phyloP scores from a whole-genome alignment of 1,139 yeast species.

The Blastobotrys elegans region DNA sequence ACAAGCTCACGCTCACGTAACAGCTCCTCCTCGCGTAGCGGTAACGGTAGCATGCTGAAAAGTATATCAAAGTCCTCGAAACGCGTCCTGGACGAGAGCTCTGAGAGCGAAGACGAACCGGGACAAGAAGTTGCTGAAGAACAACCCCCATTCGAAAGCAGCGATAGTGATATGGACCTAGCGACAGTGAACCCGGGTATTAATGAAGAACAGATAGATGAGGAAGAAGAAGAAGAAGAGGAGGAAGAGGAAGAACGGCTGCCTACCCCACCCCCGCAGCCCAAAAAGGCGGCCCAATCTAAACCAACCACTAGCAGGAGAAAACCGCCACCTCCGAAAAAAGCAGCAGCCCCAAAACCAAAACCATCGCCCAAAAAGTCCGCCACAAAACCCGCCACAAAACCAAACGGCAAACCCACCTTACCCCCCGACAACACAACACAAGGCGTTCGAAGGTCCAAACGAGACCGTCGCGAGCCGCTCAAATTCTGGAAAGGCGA shows the following conservation, averaged over 20 bases:
- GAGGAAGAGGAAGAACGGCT: conserved; percentile 14
- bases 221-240: conserved; percentile 10
- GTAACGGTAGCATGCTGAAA: background rate
- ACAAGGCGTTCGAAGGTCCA: conserved; percentile 43
- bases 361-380: background rate
- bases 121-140: conserved; percentile 1
- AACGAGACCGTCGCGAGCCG: conserved; percentile 64
- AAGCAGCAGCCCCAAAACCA: conserved; percentile 1
- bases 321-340: background rate
- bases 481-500: conserved; percentile 86
- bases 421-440: background rate
- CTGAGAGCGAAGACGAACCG: background rate
- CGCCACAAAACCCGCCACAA: background rate
- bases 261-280: conserved; percentile 13
- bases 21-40: background rate
- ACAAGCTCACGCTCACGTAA: background rate
- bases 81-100: background rate
- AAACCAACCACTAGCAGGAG: background rate
- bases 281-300: conserved; percentile 11
- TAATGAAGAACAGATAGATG: background rate
- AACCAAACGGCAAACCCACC: background rate
- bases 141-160: background rate
- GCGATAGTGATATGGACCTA: background rate
- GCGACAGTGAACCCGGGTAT: background rate
- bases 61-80: background rate